A percentile compares a stretch with the other conserved stretches of the same genome.
phyloP scores from a whole-genome alignment of 2,329 filamentous ascomycete genomes.

The Mycosphaerelloides madeirae region DNA sequence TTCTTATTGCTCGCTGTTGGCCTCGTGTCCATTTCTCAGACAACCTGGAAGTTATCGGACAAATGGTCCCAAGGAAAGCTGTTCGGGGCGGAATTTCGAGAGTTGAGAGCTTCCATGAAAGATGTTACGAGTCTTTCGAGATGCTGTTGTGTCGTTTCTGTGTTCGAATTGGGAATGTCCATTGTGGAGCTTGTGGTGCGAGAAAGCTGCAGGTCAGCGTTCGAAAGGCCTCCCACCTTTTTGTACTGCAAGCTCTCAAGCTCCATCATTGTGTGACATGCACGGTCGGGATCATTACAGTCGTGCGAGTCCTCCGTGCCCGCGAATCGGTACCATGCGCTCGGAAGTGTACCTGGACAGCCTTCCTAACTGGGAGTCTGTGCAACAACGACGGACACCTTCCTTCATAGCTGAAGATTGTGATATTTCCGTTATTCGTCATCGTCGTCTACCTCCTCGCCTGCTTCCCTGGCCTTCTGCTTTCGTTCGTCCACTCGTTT shows the following conservation, averaged over 20 bases:
- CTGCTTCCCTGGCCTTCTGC: constrained; percentile 50
- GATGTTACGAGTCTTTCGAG: constrained; percentile 2
- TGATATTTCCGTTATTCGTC: neutral
- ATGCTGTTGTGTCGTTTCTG: neutral
- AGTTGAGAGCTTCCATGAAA: constrained; percentile 7
- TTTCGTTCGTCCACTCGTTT: constrained; percentile 57
- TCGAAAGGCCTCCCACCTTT: too few relatives aligned
- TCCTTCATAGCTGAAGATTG: too few relatives aligned
- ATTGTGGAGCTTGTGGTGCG: too few relatives aligned
- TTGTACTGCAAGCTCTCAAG: too few relatives aligned
- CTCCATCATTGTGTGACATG: too few relatives aligned
- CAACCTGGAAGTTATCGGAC: constrained; percentile 2
- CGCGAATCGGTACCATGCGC: too few relatives aligned
- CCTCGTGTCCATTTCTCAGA: constrained; percentile 2
- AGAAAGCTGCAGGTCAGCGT: too few relatives aligned
- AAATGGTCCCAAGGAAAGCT: constrained; percentile 1
- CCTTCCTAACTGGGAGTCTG: too few relatives aligned
- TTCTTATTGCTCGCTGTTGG: constrained; percentile 4
- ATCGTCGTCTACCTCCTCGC: constrained; percentile 33
- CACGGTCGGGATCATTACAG: too few relatives aligned
- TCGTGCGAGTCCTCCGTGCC: too few relatives aligned
- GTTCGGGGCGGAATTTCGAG: constrained; percentile 2
- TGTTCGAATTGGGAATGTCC: neutral
- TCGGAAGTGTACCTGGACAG: too few relatives aligned
- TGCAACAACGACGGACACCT: too few relatives aligned